Evolutionary conservation across 306 rosid species (phyloP), one percentile per base, ranked within the genome.

Genomic region (Cucumis melo): DNA sequence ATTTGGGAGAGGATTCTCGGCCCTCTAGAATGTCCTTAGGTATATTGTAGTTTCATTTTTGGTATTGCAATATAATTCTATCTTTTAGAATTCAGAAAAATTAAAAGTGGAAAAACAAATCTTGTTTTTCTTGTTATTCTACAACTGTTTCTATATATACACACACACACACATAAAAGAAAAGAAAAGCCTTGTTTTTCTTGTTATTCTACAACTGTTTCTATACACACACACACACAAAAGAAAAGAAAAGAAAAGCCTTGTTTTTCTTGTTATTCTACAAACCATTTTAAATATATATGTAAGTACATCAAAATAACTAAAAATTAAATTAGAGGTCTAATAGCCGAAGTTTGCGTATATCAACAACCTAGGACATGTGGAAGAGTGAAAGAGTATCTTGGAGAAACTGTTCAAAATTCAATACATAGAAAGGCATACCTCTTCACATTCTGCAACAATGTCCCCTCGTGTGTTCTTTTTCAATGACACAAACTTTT

Each of bases 401-500:
- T 4, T 21, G 50, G 17, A 81, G 63, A 81, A 79, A 79, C 78
- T 65, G 77, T 20, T 27, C 6, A 21, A 73, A 63, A 20, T 36
- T 12, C 20, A 3, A 78, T 55, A 77, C 13, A 63, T 57, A 78
- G 34, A 5, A 44, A 39, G 32, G 82, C 83, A 73, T 78, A 94
- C 99, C 99, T 94, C 97, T 87, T 94, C 97, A 55, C 90, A 81
- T 51, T 82, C 99, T 75, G 99, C 83, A 81, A 94, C 93, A 70
- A 94, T 51, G 78, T 94, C 99, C 79, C 68, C 92, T 3, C 96
- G 86, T 10, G 99, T 89, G 85, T 83, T 94, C 82, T 92, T 94
- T 96, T 92, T 94, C 80, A 92, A 85, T 51, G 95, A 94, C 42
- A 90, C 93, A 86, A 90, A 92, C 82, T 91, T 94, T 75, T 94